Conservation (phyloP, 805 yeast species). For the Starmerella apicola region DNA sequence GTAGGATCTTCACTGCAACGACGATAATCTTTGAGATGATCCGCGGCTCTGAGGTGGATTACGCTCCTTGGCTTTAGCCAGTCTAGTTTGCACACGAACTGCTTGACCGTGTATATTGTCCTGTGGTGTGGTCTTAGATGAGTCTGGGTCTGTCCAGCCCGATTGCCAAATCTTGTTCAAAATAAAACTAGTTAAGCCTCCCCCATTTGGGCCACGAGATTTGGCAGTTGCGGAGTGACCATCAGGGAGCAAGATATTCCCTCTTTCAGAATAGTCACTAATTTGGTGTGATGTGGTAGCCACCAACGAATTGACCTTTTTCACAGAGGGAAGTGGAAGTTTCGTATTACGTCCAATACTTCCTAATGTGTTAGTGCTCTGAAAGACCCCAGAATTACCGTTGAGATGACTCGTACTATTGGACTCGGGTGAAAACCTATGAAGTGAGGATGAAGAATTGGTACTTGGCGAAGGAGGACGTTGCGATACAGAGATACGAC, state of each 20-base stretch:
- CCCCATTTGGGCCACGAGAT: slow-evolving; percentile 1
- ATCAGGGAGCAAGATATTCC: background rate
- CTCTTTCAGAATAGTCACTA: slow-evolving; percentile 16
- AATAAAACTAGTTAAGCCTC: slow-evolving; percentile 13
- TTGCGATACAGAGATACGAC: slow-evolving; percentile 7
- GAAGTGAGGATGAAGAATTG: background rate
- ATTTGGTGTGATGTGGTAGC: slow-evolving; percentile 22
- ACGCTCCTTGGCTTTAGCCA: slow-evolving; percentile 2
- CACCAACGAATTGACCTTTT: slow-evolving; percentile 16
- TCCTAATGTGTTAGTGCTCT: too few species aligned
- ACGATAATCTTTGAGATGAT: too few species aligned
- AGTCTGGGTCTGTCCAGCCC: slow-evolving; percentile 19
- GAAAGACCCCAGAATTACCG: too few species aligned
- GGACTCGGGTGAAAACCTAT: background rate
- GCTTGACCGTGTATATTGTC: slow-evolving; percentile 8
- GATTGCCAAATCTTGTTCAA: slow-evolving; percentile 20
- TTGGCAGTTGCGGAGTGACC: background rate
- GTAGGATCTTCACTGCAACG: too few species aligned
- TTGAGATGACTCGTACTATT: too few species aligned
- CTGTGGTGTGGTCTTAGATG: background rate
- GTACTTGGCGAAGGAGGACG: background rate
- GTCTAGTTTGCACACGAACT: slow-evolving; percentile 8
- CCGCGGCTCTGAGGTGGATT: background rate
- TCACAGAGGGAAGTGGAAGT: slow-evolving; percentile 9
- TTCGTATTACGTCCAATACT: background rate